These are phyloP conservation scores for Rhododendron williamsianum DNA, from an alignment of 148 eudicot species.

Conservation along the genomic window DNA sequence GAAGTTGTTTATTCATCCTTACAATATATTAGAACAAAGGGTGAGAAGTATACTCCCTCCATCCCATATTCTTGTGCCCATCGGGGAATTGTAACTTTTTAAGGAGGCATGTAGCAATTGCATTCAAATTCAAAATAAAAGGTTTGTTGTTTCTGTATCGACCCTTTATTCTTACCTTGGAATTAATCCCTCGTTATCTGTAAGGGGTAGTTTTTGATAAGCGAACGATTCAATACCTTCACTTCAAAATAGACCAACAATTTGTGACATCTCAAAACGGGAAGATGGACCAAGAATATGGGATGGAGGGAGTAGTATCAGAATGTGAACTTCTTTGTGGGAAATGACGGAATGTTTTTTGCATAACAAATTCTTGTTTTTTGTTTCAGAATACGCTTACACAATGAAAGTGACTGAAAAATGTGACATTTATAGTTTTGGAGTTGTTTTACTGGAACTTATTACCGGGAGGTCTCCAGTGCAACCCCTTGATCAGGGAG, in stretches of 20 bases:
- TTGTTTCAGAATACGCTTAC: constrained; percentile 68
- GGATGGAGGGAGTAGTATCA: neutral
- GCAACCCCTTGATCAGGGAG: constrained; percentile 73
- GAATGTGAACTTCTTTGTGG: neutral
- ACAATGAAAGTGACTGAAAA: constrained; percentile 89
- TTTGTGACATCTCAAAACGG: neutral
- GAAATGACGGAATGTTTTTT: neutral
- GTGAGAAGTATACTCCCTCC: neutral
- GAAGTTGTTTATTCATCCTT: neutral
- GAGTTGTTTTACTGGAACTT: constrained; percentile 76
- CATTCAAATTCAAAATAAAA: neutral
- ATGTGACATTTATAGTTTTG: constrained; percentile 82
- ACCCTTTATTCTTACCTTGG: neutral
- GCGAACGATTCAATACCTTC: neutral
- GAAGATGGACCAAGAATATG: neutral
- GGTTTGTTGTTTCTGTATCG: neutral
- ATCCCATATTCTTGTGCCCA: neutral
- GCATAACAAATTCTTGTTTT: neutral
- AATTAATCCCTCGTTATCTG: neutral
- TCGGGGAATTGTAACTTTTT: neutral
- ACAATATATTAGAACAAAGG: neutral
- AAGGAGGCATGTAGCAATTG: neutral
- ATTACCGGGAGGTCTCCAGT: constrained; percentile 79
- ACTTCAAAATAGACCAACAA: neutral
- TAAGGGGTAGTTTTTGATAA: neutral